Evolutionary conservation across 306 rosid genomes (phyloP), one percentile per base, ranked within the genome.

Genomic region (Lagenaria siceraria): DNA sequence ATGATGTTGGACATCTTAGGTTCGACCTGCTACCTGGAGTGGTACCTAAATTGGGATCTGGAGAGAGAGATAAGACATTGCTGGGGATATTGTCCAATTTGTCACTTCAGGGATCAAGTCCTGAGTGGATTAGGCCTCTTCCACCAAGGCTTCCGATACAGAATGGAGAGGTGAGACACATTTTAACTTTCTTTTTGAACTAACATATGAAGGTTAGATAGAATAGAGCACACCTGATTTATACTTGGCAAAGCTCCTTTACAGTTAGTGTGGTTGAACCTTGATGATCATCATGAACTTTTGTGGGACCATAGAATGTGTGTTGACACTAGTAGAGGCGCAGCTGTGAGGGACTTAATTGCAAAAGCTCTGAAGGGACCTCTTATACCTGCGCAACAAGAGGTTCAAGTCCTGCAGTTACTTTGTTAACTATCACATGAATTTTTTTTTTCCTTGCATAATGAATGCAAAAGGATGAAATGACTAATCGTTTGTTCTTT

Each of bases 201-300:
- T 78, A 18, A 66, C 58, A 54, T 77, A 21, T 79, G 58, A 68
- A 60, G 84, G 35, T 56, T 84, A 52, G 17, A 46, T 46, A 5
- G 52, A 46, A 46, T 51, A 17, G 81, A 27, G 35, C 79, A 66
- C 79, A 79, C 58, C 64, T 75, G 75, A 79, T 80, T 86, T 81
- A 84, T 83, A 19, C 77, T 70, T 31, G 85, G 79, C 29, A 68
- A 83, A 78, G 75, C 72, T 74, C 46, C 74, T 83, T 85, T 80
- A 29, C 97, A 96, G 99, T 90, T 96, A n/a, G 97, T 92, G 77
- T 96, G 99, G 99, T 91, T 96, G 86, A 96, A 90, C 84, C 90
- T 91, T 48, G 89, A 88, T 29, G 98, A 92, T 78, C 82, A 83
- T 80, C 98, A 86, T 74, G 98, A 96, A 81, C 97, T 96, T 79